These are phyloP conservation scores for Letharia columbiana DNA, from an alignment of 495 filamentous ascomycete genomes.

Conservation along the genomic window DNA sequence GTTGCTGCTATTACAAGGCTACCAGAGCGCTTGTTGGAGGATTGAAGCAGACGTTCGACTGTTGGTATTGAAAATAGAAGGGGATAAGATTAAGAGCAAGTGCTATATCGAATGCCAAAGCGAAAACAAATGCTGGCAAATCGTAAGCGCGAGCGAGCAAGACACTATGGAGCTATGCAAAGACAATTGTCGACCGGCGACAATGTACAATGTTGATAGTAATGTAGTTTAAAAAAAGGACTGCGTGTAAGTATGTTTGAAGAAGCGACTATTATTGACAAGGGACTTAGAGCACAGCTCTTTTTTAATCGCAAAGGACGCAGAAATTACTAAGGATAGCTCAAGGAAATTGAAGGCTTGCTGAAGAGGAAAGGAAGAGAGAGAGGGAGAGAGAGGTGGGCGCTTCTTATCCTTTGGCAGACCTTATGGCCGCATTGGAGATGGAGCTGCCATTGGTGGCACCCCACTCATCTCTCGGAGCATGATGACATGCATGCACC, in stretches of 20 bases:
- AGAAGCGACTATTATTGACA: constrained; percentile 24
- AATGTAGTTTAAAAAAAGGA: constrained; percentile 26
- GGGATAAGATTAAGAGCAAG: constrained; percentile 15
- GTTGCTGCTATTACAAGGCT: constrained; percentile 21
- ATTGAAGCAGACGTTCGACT: constrained; percentile 17
- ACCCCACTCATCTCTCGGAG: neutral
- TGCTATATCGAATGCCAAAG: constrained; percentile 15
- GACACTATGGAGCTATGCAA: constrained; percentile 45
- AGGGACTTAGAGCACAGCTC: constrained; percentile 32
- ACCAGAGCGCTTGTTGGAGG: constrained; percentile 25
- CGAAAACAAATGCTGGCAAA: constrained; percentile 7
- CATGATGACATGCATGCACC: constrained; percentile 23
- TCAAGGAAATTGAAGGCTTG: constrained; percentile 65
- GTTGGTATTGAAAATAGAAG: constrained; percentile 20
- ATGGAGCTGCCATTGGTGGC: neutral
- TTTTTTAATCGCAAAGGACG: constrained; percentile 16
- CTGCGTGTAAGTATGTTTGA: constrained; percentile 3
- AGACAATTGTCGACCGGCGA: constrained; percentile 45
- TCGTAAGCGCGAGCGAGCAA: constrained; percentile 45
- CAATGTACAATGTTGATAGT: constrained; percentile 32
- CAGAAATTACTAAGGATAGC: constrained; percentile 38
- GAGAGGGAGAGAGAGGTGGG: constrained; percentile 38
- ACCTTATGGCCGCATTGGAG: constrained; percentile 10
- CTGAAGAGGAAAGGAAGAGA: constrained; percentile 60
- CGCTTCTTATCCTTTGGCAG: constrained; percentile 22